Percentiles rank a stretch among this genome's conserved stretches.
These are phyloP conservation scores for Linaria vulgaris DNA, from an alignment of 257 asterid genomes.

Conservation along the genomic window DNA sequence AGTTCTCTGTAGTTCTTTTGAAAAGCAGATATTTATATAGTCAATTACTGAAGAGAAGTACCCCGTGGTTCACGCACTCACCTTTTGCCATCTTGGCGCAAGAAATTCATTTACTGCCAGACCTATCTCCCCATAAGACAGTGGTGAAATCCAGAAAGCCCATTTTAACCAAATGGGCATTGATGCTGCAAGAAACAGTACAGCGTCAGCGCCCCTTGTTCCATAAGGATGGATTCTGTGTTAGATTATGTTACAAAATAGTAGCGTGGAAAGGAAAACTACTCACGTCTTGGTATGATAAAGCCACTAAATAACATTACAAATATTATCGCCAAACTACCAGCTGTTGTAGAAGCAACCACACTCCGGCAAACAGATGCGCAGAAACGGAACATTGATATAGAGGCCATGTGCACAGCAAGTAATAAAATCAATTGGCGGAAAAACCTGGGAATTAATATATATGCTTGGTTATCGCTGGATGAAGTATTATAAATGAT, in stretches of 20 bases:
- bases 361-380: slow-evolving; percentile 48
- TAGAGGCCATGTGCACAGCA: slow-evolving; percentile 45
- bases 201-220: background rate
- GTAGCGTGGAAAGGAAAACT: background rate
- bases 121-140: slow-evolving; percentile 62
- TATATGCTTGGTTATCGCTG: background rate
- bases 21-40: too few species aligned
- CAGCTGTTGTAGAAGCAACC: slow-evolving; percentile 44
- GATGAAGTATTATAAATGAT: background rate
- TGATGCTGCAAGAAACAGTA: slow-evolving; percentile 42
- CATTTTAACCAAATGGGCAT: slow-evolving; percentile 66
- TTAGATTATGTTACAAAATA: background rate
- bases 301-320: slow-evolving; percentile 51
- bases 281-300: slow-evolving; percentile 49
- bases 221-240: background rate
- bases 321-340: slow-evolving; percentile 39
- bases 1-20: too few species aligned
- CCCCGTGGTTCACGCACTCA: slow-evolving; percentile 19
- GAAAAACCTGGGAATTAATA: slow-evolving; percentile 33
- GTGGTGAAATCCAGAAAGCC: slow-evolving; percentile 65
- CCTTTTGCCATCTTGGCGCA: slow-evolving; percentile 61
- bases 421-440: slow-evolving; percentile 47
- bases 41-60: too few species aligned
- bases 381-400: slow-evolving; percentile 59
- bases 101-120: slow-evolving; percentile 53